Percentiles rank a stretch among this genome's conserved stretches.
Conservation (phyloP, 2,329 filamentous ascomycete genomes). For the Monosporascus sp. region DNA sequence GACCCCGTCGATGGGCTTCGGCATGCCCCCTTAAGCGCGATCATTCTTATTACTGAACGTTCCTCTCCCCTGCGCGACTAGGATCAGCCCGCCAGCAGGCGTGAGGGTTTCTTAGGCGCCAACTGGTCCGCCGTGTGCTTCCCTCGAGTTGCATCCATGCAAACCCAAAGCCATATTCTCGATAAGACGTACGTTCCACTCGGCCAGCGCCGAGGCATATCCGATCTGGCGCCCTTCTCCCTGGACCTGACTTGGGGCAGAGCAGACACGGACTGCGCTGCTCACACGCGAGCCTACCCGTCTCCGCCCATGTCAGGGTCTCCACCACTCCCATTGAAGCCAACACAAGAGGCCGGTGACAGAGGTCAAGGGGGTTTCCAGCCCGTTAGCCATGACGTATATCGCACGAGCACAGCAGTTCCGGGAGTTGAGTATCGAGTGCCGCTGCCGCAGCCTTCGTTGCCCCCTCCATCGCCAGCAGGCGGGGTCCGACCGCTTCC, state of each 20-base stretch:
- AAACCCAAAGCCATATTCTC: constrained; percentile 40
- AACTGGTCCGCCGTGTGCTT: constrained; percentile 18
- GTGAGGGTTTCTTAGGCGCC: constrained; percentile 17
- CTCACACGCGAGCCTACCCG: constrained; percentile 57
- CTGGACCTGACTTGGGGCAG: constrained; percentile 51
- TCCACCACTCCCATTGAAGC: constrained; percentile 54
- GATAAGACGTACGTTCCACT: constrained; percentile 42
- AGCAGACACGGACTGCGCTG: constrained; percentile 48
- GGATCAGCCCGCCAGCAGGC: constrained; percentile 17
- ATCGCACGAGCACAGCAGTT: constrained; percentile 34
- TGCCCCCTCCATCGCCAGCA: constrained; percentile 15
- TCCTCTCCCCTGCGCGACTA: constrained; percentile 10
- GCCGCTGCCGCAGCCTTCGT: constrained; percentile 24
- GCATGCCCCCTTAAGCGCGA: constrained; percentile 3
- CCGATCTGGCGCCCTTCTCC: constrained; percentile 48
- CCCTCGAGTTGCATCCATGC: constrained; percentile 43
- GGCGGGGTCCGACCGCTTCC: constrained; percentile 30
- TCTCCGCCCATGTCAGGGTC: constrained; percentile 72
- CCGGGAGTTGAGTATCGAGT: constrained; percentile 32
- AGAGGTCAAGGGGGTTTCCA: constrained; percentile 45
- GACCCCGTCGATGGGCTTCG: background rate
- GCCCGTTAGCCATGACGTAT: constrained; percentile 44
- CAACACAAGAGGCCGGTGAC: constrained; percentile 51
- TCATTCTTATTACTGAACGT: constrained; percentile 10
- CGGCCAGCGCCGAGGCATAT: constrained; percentile 54